These are phyloP conservation scores for Diaporthe sp. DNA, from an alignment of 2,329 filamentous ascomycete genomes.

Conservation along the genomic window DNA sequence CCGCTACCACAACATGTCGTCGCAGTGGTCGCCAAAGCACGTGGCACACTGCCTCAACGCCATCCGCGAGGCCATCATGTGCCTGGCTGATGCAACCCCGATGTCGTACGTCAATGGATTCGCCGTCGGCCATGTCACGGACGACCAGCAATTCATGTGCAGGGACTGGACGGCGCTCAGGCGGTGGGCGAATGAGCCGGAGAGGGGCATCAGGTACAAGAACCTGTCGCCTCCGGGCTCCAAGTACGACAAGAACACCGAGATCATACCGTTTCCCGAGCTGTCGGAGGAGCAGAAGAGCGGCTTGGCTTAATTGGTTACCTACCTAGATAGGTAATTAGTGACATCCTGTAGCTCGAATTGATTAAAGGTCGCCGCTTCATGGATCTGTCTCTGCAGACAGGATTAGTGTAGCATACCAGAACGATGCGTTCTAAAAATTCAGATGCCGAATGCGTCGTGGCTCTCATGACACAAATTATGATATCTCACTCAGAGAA, in stretches of 20 bases:
- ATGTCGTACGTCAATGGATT: neutral
- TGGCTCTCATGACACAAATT: no score
- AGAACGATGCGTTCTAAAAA: no score
- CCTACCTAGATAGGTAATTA: no score
- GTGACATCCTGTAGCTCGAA: no score
- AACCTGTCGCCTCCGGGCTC: neutral
- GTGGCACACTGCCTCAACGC: neutral
- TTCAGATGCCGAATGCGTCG: no score
- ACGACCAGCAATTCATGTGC: neutral
- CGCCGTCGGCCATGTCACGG: neutral
- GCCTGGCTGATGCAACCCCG: neutral
- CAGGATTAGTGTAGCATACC: no score
- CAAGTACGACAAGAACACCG: neutral
- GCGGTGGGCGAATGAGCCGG: neutral
- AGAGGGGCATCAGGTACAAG: neutral
- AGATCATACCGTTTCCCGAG: neutral
- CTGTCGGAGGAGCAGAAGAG: neutral
- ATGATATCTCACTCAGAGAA: no score
- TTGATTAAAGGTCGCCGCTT: no score
- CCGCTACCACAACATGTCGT: neutral
- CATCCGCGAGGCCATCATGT: neutral
- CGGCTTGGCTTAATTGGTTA: neutral
- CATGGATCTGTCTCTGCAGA: no score
- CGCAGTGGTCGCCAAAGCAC: neutral
- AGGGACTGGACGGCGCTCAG: neutral